Conservation (phyloP, 805 yeast genomes). For the Metahyphopichia silvanorum region DNA sequence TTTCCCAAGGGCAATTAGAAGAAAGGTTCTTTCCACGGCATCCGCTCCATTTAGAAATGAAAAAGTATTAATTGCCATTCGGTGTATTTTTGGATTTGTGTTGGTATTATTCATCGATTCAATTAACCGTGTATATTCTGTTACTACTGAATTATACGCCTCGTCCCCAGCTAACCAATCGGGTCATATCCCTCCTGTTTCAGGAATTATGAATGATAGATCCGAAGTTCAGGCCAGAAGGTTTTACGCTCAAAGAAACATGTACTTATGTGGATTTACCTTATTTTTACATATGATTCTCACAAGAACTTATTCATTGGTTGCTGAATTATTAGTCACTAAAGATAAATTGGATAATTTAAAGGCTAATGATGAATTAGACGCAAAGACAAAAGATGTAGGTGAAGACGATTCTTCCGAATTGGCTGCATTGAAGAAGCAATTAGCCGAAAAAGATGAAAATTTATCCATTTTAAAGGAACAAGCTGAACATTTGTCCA, state of each 20-base stretch:
- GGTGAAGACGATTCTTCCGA: slow-evolving; percentile 32
- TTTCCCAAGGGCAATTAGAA: slow-evolving; percentile 71
- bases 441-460: slow-evolving; percentile 53
- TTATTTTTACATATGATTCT: slow-evolving; percentile 83
- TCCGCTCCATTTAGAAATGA: slow-evolving; percentile 68
- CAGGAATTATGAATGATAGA: slow-evolving; percentile 50
- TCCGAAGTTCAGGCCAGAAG: slow-evolving; percentile 86
- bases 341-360: slow-evolving; percentile 54
- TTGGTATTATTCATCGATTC: slow-evolving; percentile 83
- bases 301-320: slow-evolving; percentile 78
- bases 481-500: slow-evolving; percentile 64
- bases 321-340: slow-evolving; percentile 64
- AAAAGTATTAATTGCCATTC: slow-evolving; percentile 71
- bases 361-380: slow-evolving; percentile 22
- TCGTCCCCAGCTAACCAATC: slow-evolving; percentile 14
- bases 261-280: slow-evolving; percentile 94
- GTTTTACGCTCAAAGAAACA: slow-evolving; percentile 94
- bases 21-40: slow-evolving; percentile 59
- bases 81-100: slow-evolving; percentile 81
- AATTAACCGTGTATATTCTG: slow-evolving; percentile 74
- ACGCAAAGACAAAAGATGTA: slow-evolving; percentile 10
- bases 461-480: slow-evolving; percentile 67
- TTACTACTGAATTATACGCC: slow-evolving; percentile 57
- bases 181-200: slow-evolving; percentile 12
- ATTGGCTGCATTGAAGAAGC: slow-evolving; percentile 43